Evolutionary conservation across 2,329 filamentous ascomycete genomes (phyloP).

Genomic region (Stemphylium vesicarium): DNA sequence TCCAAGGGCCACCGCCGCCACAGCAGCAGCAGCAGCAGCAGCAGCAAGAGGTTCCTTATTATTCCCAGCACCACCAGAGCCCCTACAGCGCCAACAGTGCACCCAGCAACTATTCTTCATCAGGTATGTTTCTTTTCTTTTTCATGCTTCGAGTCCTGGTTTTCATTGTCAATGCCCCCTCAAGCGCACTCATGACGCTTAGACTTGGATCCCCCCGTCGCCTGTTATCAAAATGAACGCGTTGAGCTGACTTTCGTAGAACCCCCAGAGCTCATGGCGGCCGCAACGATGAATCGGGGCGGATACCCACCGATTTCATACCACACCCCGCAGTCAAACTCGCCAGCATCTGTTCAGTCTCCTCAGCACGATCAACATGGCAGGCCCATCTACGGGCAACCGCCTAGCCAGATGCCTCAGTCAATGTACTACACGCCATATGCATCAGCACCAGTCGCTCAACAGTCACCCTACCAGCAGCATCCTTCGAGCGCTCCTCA

Average conservation of each 20-base stretch:
- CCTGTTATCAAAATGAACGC: slow-evolving; percentile 9
- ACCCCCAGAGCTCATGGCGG: slow-evolving; percentile 72
- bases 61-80: slow-evolving; percentile 81
- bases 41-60: slow-evolving; percentile 72
- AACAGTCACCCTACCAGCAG: slow-evolving; percentile 63
- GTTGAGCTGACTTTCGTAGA: slow-evolving; percentile 67
- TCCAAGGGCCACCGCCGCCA: slow-evolving; percentile 67
- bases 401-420: slow-evolving; percentile 77
- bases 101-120: slow-evolving; percentile 83
- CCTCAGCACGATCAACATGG: slow-evolving; percentile 88
- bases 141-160: slow-evolving; percentile 4
- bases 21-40: slow-evolving; percentile 58
- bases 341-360: slow-evolving; percentile 90
- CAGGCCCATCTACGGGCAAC: slow-evolving; percentile 82
- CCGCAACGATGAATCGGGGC: slow-evolving; percentile 69
- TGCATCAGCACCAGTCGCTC: slow-evolving; percentile 54
- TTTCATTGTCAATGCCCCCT: slow-evolving; percentile 13
- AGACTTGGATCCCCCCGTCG: slow-evolving; percentile 12
- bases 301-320: slow-evolving; percentile 83
- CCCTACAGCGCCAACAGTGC: slow-evolving; percentile 84
- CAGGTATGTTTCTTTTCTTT: slow-evolving; percentile 50
- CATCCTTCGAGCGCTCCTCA: slow-evolving; percentile 64
- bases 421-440: slow-evolving; percentile 78
- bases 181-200: slow-evolving; percentile 18
- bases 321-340: slow-evolving; percentile 93